These are phyloP conservation scores for Penicillium paradoxum DNA, from an alignment of 495 filamentous ascomycete species.

Conservation along the genomic window DNA sequence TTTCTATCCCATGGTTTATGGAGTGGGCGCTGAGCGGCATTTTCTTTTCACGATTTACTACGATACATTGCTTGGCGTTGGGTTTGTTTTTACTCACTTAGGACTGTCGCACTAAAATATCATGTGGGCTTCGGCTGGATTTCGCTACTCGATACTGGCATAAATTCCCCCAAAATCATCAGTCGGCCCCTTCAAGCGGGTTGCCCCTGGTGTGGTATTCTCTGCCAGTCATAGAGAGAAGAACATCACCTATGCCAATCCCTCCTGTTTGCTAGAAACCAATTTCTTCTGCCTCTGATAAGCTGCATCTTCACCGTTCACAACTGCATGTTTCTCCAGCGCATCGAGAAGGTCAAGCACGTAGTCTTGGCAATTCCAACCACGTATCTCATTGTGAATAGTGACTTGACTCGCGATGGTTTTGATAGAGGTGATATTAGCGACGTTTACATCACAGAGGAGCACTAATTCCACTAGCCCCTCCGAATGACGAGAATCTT, in stretches of 20 bases:
- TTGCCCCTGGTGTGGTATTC: not conserved
- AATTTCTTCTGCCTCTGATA: not conserved
- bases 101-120: not conserved
- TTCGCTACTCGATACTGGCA: not conserved
- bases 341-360: constrained; percentile 9
- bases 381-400: constrained; percentile 7
- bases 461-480: not conserved
- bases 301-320: not conserved
- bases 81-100: not conserved
- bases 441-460: not conserved
- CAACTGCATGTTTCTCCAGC: not conserved
- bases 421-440: not conserved
- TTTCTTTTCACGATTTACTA: not conserved
- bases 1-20: not conserved
- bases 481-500: not conserved
- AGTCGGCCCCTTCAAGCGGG: not conserved
- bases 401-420: not conserved
- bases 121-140: not conserved
- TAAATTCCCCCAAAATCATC: no score
- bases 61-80: not conserved
- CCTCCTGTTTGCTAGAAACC: not conserved
- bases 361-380: constrained; percentile 12
- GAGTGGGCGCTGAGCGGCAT: constrained; percentile 10
- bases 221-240: no score
- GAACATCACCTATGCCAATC: not conserved